These are phyloP conservation scores for Raffaelea albimanens DNA, from an alignment of 2,329 filamentous ascomycete species.

Conservation along the genomic window DNA sequence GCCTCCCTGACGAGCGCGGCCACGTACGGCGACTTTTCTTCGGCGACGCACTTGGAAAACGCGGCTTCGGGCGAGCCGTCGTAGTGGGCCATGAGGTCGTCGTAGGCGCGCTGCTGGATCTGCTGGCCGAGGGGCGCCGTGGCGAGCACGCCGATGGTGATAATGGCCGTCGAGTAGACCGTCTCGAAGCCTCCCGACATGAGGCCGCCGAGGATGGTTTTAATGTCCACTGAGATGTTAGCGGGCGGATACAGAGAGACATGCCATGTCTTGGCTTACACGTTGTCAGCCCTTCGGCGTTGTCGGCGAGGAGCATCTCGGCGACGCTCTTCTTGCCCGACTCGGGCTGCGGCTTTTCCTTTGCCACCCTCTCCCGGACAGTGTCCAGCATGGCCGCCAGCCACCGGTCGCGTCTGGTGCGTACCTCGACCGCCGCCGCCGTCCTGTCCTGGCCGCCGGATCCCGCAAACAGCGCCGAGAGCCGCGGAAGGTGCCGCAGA, in stretches of 20 bases:
- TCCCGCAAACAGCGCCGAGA: too few relatives aligned
- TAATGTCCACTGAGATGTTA: slow-evolving; percentile 1
- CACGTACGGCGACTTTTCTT: slow-evolving; percentile 3
- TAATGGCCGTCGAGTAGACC: slow-evolving; percentile 1
- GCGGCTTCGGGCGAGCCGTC: neutral
- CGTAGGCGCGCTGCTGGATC: slow-evolving; percentile 3
- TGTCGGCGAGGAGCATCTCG: slow-evolving; percentile 1
- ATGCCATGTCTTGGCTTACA: too few relatives aligned
- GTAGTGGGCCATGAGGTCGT: neutral
- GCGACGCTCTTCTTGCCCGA: neutral
- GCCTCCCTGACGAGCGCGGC: slow-evolving; percentile 2
- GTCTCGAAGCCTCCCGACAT: slow-evolving; percentile 7
- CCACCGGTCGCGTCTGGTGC: slow-evolving; percentile 2
- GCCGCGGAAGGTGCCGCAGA: neutral
- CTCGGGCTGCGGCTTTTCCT: neutral
- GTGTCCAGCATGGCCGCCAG: slow-evolving; percentile 1
- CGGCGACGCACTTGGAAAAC: neutral
- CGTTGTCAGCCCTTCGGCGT: neutral
- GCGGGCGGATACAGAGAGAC: too few relatives aligned
- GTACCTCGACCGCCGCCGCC: neutral
- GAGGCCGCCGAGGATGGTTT: slow-evolving; percentile 4
- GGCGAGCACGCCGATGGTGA: neutral
- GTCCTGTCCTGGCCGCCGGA: neutral
- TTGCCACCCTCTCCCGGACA: neutral
- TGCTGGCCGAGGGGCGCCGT: neutral